A percentile compares a stretch with the other conserved stretches of the same genome.
These are phyloP conservation scores for Diaporthe citrichinensis DNA, from an alignment of 2,329 filamentous ascomycete genomes.

Conservation along the genomic window DNA sequence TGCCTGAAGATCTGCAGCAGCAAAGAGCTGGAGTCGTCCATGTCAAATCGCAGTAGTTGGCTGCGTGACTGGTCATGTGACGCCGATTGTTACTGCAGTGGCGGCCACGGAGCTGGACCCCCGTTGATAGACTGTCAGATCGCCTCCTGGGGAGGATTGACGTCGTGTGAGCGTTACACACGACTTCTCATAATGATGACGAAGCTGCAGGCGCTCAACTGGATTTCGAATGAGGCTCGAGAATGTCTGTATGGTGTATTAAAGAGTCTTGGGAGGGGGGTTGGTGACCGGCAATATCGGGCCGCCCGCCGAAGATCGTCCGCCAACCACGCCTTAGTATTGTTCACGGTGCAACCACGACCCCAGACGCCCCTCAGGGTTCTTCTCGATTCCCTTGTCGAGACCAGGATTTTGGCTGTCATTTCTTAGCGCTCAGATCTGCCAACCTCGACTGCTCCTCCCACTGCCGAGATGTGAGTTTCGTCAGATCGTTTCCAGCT, in stretches of 20 bases:
- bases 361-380: slow-evolving; percentile 18
- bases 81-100: slow-evolving; percentile 2
- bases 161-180: slow-evolving; percentile 11
- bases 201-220: slow-evolving; percentile 12
- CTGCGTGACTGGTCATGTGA: slow-evolving; percentile 30
- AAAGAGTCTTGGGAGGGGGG: slow-evolving; percentile 26
- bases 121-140: slow-evolving; percentile 29
- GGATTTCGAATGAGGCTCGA: slow-evolving; percentile 19
- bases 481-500: slow-evolving; percentile 26
- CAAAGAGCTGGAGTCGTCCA: slow-evolving; percentile 3
- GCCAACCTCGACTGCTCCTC: slow-evolving; percentile 18
- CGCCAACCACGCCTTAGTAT: slow-evolving; percentile 36
- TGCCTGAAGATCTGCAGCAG: slow-evolving; percentile 13
- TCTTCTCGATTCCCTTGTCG: slow-evolving; percentile 23
- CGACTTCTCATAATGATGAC: slow-evolving; percentile 26
- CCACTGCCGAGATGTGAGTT: neutral
- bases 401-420: slow-evolving; percentile 25
- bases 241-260: slow-evolving; percentile 31
- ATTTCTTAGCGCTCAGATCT: slow-evolving; percentile 32
- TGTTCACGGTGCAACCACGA: slow-evolving; percentile 36
- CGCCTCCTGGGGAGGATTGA: neutral
- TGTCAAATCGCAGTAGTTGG: slow-evolving; percentile 2
- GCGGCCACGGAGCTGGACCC: slow-evolving; percentile 25
- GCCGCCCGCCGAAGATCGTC: slow-evolving; percentile 40
- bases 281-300: slow-evolving; percentile 34